Evolutionary conservation across 2,329 filamentous ascomycete genomes (phyloP).

Genomic region (Colletotrichum melonis): DNA sequence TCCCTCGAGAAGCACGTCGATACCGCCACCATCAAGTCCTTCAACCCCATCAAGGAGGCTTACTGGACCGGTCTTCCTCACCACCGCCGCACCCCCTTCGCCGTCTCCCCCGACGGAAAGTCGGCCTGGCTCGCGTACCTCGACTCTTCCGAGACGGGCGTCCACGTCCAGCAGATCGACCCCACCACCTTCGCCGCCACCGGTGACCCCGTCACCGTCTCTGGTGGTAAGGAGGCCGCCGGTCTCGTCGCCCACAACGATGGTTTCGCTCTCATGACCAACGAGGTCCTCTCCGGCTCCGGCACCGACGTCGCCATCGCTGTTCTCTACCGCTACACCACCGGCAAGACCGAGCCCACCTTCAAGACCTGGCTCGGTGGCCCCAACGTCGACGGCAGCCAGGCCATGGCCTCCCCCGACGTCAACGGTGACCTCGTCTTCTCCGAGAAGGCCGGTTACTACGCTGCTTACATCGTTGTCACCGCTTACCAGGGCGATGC

Average conservation of each 20-base stretch:
- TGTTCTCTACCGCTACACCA: slow-evolving; percentile 68
- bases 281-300: slow-evolving; percentile 63
- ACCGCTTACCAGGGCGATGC: slow-evolving; percentile 66
- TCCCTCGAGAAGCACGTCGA: slow-evolving; percentile 49
- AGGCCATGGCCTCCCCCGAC: slow-evolving; percentile 65
- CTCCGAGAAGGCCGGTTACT: slow-evolving; percentile 64
- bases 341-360: slow-evolving; percentile 57
- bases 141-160: slow-evolving; percentile 63
- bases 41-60: slow-evolving; percentile 67
- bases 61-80: slow-evolving; percentile 73
- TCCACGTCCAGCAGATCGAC: slow-evolving; percentile 68
- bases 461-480: slow-evolving; percentile 72
- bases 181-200: slow-evolving; percentile 64
- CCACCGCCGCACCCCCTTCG: slow-evolving; percentile 71
- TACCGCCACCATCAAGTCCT: slow-evolving; percentile 57
- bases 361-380: slow-evolving; percentile 72
- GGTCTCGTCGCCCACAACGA: slow-evolving; percentile 72
- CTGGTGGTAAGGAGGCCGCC: slow-evolving; percentile 68
- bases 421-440: slow-evolving; percentile 73
- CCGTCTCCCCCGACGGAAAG: slow-evolving; percentile 70
- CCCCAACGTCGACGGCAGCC: slow-evolving; percentile 59
- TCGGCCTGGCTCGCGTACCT: slow-evolving; percentile 71
- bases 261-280: slow-evolving; percentile 71
- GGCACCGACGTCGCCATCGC: slow-evolving; percentile 64
- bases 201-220: slow-evolving; percentile 62